Base-by-base conservation (phyloP, 495 filamentous ascomycete species). In the Jackrogersella minutella region DNA sequence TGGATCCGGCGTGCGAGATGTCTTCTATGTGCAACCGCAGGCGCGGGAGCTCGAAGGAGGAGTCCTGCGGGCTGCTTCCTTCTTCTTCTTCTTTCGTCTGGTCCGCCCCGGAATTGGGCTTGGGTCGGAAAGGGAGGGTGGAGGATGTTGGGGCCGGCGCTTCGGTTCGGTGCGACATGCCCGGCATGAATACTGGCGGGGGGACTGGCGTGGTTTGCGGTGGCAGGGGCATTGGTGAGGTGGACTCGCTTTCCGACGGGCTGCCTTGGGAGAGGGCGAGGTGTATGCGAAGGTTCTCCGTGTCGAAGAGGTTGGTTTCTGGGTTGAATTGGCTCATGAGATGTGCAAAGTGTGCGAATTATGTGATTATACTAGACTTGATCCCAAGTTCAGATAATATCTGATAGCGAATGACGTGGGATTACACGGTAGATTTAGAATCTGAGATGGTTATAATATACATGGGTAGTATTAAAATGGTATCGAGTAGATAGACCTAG, bases 21-120 rank as follows among this genome's bases (percentile, higher is more conserved):
- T 95, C 90, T 53, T 87, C 81, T 43, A 89, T 76, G 57, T 90
- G 84, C 43, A 97, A 84, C 22, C 88, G 88, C 7, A 94, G 84
- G 51, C 87, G 91, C 16, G 89, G 88, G 19, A 83, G 73, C 2
- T 51, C 33, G 17, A 52, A 3, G 19, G 64, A 53, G 17, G n/a
- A n/a, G n/a, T n/a, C n/a, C n/a, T n/a, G n/a, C n/a, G n/a, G n/a
- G n/a, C n/a, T n/a, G n/a, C n/a, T n/a, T 64, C 10, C 36, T 58
- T 13, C 21, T 54, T 55, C 57, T 43, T 9, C 28, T 16, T 49
- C n/a, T 40, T 43, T 16, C 33, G 19, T 19, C 55, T 37, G 13
- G 49, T 49, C 19, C 7, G 65, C 6, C 34, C 31, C 11, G 31
- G 26, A 17, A 0, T 50, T 34, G 17, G 17, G 8, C 9, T 59